phyloP scores from a whole-genome alignment of 495 filamentous ascomycete species.

The Aspergillus baeticus region DNA sequence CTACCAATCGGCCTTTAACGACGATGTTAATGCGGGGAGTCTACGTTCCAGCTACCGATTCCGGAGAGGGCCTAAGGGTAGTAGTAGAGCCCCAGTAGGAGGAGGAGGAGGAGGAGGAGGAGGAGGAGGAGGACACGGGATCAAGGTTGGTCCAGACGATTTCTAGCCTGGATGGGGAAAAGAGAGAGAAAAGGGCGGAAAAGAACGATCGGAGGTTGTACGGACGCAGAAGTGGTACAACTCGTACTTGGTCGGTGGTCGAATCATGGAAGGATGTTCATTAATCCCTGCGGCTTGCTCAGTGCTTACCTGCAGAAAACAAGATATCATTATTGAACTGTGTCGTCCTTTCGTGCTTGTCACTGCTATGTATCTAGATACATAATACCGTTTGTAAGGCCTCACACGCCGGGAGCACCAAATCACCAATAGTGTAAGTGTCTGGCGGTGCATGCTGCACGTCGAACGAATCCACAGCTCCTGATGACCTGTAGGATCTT shows the following conservation, averaged over 20 bases:
- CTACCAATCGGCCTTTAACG: conserved; percentile 34
- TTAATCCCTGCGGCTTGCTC: not conserved
- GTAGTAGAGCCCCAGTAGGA: not conserved
- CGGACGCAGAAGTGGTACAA: conserved; percentile 1
- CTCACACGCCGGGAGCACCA: conserved; percentile 1
- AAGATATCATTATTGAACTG: conserved; percentile 1
- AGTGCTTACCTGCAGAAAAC: not conserved
- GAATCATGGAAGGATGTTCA: not conserved
- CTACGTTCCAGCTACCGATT: conserved; percentile 23
- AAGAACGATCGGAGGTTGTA: conserved; percentile 5
- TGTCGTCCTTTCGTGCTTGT: not conserved
- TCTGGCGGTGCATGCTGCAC: conserved; percentile 7
- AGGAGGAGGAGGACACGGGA: conserved; percentile 16
- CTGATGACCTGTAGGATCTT: not conserved
- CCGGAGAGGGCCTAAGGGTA: conserved; percentile 27
- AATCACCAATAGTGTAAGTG: not conserved
- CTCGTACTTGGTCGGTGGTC: conserved; percentile 1
- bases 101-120: no score
- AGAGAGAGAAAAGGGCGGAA: not conserved
- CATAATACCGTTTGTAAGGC: not conserved
- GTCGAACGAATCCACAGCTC: conserved; percentile 7
- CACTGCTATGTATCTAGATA: not conserved
- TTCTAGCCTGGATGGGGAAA: conserved; percentile 10
- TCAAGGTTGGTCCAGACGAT: conserved; percentile 15
- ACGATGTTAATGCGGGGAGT: conserved; percentile 28